Percentiles rank a stretch among this genome's conserved stretches.
Evolutionary conservation across 179 eudicot genomes (phyloP).

Genomic region (Corrigiola litoralis): DNA sequence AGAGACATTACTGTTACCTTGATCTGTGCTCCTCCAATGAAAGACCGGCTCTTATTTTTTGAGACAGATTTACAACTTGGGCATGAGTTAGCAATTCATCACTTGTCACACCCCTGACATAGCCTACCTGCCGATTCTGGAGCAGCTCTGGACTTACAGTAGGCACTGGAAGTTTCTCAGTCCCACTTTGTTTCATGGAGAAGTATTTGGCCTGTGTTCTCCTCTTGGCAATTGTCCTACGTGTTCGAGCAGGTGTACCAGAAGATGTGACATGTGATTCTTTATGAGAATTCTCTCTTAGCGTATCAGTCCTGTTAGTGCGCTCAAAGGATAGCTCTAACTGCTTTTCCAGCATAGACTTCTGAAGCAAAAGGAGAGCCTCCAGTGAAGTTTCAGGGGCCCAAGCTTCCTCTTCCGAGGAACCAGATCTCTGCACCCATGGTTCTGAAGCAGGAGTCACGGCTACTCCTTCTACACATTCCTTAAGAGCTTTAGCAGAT

Average conservation of each 20-base stretch:
- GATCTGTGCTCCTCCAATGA: constrained; percentile 59
- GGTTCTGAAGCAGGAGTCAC: constrained; percentile 36
- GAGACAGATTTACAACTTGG: constrained; percentile 70
- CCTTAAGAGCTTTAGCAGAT: constrained; percentile 57
- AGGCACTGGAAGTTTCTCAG: constrained; percentile 28
- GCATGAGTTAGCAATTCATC: constrained; percentile 68
- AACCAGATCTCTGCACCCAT: constrained; percentile 24
- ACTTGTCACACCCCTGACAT: constrained; percentile 60
- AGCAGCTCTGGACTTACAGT: constrained; percentile 61
- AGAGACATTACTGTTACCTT: constrained; percentile 40
- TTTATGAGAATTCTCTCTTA: constrained; percentile 26
- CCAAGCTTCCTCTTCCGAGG: constrained; percentile 34
- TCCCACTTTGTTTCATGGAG: constrained; percentile 23
- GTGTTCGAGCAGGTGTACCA: constrained; percentile 64
- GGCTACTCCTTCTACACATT: constrained; percentile 38
- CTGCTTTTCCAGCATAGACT: constrained; percentile 84
- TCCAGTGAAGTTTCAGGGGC: constrained; percentile 50
- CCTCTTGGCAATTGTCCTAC: constrained; percentile 57
- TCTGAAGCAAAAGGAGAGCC: constrained; percentile 75
- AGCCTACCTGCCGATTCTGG: constrained; percentile 56
- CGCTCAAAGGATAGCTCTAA: constrained; percentile 61
- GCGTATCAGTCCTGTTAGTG: constrained; percentile 11
- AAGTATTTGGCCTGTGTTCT: constrained; percentile 25
- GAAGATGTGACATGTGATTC: constrained; percentile 47
- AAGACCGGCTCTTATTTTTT: constrained; percentile 66